Evolutionary conservation across 345 rosid species (phyloP), one percentile per base, ranked within the genome.

Genomic region (Stellera chamaejasme): DNA sequence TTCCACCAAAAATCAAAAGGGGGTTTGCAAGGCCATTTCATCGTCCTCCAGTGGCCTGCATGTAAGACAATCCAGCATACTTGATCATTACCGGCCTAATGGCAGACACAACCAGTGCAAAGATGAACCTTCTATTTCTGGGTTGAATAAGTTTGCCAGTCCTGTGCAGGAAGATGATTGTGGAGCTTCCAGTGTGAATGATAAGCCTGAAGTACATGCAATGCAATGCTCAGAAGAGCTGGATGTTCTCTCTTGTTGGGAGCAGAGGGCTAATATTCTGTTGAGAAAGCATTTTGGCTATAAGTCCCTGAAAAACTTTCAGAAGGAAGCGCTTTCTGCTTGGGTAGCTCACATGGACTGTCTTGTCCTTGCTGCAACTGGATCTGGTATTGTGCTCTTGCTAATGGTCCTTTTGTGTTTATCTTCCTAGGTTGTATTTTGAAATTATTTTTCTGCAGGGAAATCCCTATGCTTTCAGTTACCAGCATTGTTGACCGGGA

Each of bases 391-490:
- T 25, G 55, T 53, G 26, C 12, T 45, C 45, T 45, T 47, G 48
- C 26, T 53, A 5, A 32, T 32, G 39, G 39, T 32, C 23, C 23
- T 32, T 32, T 8, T 32, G 7, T 32, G 7, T 32, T 32, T 32
- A 5, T 32, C 39, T 32, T 32, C 28, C 23, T 45, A 16, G 50
- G 36, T 27, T 25, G 36, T 45, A 12, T 52, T 63, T 55, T 62
- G 26, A 11, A n/a, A 5, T 59, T 62, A 47, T 50, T 36, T 60
- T 45, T 44, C 48, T 72, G 73, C 74, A 90, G 97, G 97, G 43
- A 90, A 90, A 60, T 90, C 96, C 58, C 67, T 85, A 42, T 90
- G 97, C 61, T 90, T 87, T 52, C 97, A 90, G 89, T 72, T 90
- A 75, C 94, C 97, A 13, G 94, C 97, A 14, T 51, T 90, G 13